Conservation (phyloP, 495 filamentous ascomycete species). For the Lichina pygmaea region DNA sequence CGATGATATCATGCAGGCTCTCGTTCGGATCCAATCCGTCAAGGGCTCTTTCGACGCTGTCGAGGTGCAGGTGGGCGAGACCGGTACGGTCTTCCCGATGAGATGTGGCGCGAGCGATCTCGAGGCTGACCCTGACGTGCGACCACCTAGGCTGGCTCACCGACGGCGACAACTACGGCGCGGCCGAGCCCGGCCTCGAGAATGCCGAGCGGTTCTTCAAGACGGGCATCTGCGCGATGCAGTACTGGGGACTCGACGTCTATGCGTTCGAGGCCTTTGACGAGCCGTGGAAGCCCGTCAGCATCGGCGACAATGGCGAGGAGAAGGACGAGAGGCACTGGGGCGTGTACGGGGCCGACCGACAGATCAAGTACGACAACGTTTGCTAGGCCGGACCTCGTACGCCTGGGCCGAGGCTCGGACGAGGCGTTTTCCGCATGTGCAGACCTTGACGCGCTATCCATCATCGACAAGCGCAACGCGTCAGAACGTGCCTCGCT, state of each 20-base stretch:
- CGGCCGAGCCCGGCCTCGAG: constrained; percentile 30
- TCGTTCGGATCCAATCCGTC: constrained; percentile 35
- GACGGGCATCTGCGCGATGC: constrained; percentile 39
- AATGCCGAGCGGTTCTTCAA: constrained; percentile 37
- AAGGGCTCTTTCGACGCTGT: constrained; percentile 25
- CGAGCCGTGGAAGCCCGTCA: constrained; percentile 53
- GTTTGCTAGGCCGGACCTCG: constrained; percentile 15
- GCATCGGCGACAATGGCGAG: constrained; percentile 38
- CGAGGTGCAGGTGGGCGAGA: constrained; percentile 55
- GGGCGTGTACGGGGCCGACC: constrained; percentile 41
- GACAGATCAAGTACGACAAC: constrained; percentile 34
- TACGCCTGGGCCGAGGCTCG: no score
- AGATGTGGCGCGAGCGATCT: background rate
- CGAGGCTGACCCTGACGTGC: constrained; percentile 1
- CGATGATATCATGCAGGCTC: constrained; percentile 45
- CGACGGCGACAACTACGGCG: constrained; percentile 36
- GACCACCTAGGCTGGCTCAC: background rate
- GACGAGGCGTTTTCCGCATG: no score
- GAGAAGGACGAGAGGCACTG: constrained; percentile 47
- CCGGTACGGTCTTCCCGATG: constrained; percentile 29
- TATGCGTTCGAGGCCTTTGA: constrained; percentile 74
- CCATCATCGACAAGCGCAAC: no score
- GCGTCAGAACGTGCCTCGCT: no score
- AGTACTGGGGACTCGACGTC: constrained; percentile 46
- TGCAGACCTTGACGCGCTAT: no score